Evolutionary conservation across 306 rosid species (phyloP).

Genomic region (Dalbergia cultrata): DNA sequence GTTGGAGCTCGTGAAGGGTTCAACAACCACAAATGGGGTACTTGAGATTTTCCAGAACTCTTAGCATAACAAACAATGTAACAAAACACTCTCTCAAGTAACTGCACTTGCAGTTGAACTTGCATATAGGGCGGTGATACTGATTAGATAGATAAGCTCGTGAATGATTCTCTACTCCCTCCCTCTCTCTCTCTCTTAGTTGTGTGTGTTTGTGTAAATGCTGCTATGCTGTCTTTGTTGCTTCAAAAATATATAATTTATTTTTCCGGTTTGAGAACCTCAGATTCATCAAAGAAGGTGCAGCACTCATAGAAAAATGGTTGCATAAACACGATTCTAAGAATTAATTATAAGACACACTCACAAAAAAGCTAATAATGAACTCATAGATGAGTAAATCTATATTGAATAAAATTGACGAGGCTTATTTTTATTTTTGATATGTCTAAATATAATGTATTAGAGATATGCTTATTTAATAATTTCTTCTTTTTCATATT

Average conservation of each 20-base stretch:
- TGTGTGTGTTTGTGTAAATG: conserved; percentile 26
- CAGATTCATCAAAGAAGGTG: conserved; percentile 22
- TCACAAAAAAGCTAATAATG: no score
- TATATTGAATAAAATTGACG: no score
- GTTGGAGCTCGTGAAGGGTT: conserved; percentile 77
- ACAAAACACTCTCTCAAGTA: no score
- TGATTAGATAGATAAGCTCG: conserved; percentile 48
- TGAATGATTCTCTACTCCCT: conserved; percentile 39
- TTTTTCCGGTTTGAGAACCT: conserved; percentile 36
- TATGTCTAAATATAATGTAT: no score
- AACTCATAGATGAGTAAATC: no score
- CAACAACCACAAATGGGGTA: conserved; percentile 56
- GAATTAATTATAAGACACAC: no score
- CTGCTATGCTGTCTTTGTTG: conserved; percentile 25
- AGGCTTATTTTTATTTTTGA: no score
- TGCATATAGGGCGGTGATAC: conserved; percentile 35
- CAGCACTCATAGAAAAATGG: not conserved
- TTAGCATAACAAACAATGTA: no score
- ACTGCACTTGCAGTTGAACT: conserved; percentile 17
- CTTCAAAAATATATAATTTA: not conserved
- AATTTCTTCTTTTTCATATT: not conserved
- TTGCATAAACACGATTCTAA: no score
- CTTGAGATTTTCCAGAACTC: conserved; percentile 1
- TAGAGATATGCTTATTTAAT: no score
- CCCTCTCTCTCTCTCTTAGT: not conserved